phyloP scores from a whole-genome alignment of 2,329 filamentous ascomycete species.

The Eurotiales sp. region DNA sequence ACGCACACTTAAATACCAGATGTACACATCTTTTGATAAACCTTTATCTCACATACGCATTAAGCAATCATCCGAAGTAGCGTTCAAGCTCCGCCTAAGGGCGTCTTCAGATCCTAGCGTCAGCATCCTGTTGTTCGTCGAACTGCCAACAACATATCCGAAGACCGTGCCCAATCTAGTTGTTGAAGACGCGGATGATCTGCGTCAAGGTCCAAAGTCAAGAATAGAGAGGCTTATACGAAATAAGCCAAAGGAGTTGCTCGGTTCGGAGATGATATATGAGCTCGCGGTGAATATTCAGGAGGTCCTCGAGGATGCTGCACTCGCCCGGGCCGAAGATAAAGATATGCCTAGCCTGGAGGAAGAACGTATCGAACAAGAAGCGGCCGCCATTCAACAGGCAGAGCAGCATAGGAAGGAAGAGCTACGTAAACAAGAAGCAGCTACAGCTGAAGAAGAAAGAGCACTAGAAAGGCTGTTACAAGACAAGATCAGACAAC shows the following conservation, averaged over 20 bases:
- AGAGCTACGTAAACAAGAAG: conserved; percentile 40
- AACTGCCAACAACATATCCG: conserved; percentile 86
- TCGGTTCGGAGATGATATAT: conserved; percentile 64
- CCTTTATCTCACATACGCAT: conserved; percentile 8
- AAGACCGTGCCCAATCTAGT: conserved; percentile 73
- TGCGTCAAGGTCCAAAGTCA: conserved; percentile 68
- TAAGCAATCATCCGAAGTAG: conserved; percentile 71
- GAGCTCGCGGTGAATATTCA: conserved; percentile 58
- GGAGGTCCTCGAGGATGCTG: conserved; percentile 80
- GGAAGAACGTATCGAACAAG: conserved; percentile 80
- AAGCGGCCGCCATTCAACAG: conserved; percentile 62
- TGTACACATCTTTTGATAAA: background rate
- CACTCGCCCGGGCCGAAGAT: conserved; percentile 69
- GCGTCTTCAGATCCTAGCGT: conserved; percentile 70
- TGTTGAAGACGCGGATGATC: conserved; percentile 59
- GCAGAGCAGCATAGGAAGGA: conserved; percentile 51
- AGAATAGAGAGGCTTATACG: conserved; percentile 68
- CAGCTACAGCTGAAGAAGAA: conserved; percentile 39
- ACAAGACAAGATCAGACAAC: conserved; percentile 36
- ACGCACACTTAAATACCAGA: conserved; percentile 27
- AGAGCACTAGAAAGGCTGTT: conserved; percentile 36
- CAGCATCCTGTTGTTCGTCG: conserved; percentile 68
- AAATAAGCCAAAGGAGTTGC: conserved; percentile 62
- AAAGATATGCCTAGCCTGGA: conserved; percentile 79
- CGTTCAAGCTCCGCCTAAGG: conserved; percentile 76